Conservation (phyloP, 805 yeast genomes). For the Candida xiaguanensis region DNA sequence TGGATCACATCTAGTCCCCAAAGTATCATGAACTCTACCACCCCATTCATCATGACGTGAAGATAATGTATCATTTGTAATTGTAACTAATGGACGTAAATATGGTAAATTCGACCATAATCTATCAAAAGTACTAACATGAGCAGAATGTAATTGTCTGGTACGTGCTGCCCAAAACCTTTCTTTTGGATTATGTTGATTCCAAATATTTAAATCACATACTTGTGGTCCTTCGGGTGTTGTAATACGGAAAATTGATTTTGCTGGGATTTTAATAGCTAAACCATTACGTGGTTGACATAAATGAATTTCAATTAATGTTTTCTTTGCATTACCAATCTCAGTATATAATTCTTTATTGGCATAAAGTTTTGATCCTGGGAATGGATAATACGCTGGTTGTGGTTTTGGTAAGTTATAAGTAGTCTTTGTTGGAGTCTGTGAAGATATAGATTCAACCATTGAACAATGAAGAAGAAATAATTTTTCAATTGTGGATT, state of each 20-base stretch:
- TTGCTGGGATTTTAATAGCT: slow-evolving; percentile 63
- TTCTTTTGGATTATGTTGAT: slow-evolving; percentile 56
- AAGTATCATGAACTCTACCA: slow-evolving; percentile 60
- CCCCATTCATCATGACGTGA: slow-evolving; percentile 63
- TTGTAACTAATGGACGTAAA: slow-evolving; percentile 60
- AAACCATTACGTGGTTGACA: slow-evolving; percentile 56
- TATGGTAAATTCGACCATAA: slow-evolving; percentile 67
- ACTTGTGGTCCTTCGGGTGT: slow-evolving; percentile 73
- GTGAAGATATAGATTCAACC: slow-evolving; percentile 20
- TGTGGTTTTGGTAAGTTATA: slow-evolving; percentile 42
- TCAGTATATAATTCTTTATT: slow-evolving; percentile 44
- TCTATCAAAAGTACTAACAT: slow-evolving; percentile 57
- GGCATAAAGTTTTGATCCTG: slow-evolving; percentile 51
- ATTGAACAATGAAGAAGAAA: too few species aligned
- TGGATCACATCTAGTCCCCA: slow-evolving; percentile 70
- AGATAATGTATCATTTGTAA: slow-evolving; percentile 55
- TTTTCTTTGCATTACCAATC: slow-evolving; percentile 43
- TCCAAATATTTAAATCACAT: slow-evolving; percentile 67
- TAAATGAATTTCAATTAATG: slow-evolving; percentile 37
- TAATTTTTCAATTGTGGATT: background rate
- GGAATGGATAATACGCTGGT: slow-evolving; percentile 56
- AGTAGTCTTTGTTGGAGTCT: slow-evolving; percentile 28
- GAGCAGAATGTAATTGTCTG: slow-evolving; percentile 61
- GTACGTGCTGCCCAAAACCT: slow-evolving; percentile 69
- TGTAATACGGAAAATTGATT: slow-evolving; percentile 53